Conservation (phyloP, 768 basidiomycete species). For the Neoboletus subvelutipes region DNA sequence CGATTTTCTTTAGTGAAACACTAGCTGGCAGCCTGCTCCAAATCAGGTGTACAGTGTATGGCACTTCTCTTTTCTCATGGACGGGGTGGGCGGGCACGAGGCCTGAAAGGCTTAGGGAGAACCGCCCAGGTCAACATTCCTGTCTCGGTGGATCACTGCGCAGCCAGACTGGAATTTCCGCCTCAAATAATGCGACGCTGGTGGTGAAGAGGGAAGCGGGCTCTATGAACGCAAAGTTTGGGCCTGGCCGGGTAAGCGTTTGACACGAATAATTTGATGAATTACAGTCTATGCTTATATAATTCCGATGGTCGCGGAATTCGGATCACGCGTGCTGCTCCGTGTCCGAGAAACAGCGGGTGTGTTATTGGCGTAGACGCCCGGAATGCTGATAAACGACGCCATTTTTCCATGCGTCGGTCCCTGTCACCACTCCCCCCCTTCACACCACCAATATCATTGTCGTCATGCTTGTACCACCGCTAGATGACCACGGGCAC, state of each 20-base stretch:
- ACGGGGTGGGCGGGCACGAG: constrained; percentile 1
- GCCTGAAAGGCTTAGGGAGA: constrained; percentile 3
- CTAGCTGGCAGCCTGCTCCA: not conserved
- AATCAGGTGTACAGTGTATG: constrained; percentile 5
- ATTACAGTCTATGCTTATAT: constrained; percentile 16
- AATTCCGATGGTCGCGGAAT: constrained; percentile 28
- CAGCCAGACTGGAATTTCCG: not conserved
- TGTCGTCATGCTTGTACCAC: constrained; percentile 22
- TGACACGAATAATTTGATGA: constrained; percentile 1
- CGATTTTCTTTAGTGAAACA: constrained; percentile 17
- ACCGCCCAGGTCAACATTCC: not conserved
- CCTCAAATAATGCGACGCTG: not conserved
- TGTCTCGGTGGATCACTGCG: not conserved
- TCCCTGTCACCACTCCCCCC: constrained; percentile 3
- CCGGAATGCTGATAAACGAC: constrained; percentile 35
- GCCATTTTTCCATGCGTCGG: constrained; percentile 19
- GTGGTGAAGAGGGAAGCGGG: not conserved
- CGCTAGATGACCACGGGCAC: constrained; percentile 25
- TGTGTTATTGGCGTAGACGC: constrained; percentile 16
- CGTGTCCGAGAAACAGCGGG: constrained; percentile 15
- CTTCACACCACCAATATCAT: constrained; percentile 1
- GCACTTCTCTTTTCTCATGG: constrained; percentile 14
- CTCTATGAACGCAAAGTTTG: no score
- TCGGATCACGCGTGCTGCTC: constrained; percentile 27
- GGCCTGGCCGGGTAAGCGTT: not conserved